These are phyloP conservation scores for Asterophora parasitica DNA, from an alignment of 768 basidiomycete genomes.

Conservation along the genomic window DNA sequence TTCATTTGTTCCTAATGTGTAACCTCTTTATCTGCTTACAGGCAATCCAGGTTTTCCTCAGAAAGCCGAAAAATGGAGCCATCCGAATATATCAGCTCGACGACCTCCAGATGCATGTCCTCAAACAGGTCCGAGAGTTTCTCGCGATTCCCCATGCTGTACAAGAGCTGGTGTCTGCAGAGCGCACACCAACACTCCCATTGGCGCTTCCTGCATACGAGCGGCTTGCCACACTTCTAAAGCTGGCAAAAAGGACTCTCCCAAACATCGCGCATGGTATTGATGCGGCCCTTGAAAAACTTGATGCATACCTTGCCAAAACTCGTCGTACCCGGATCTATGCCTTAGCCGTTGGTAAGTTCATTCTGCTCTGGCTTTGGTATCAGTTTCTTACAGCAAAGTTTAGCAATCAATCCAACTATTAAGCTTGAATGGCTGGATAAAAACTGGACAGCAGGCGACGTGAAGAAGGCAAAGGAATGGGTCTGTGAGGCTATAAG, in stretches of 20 bases:
- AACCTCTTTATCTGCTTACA: background rate
- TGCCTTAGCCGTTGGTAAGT: slow-evolving; percentile 16
- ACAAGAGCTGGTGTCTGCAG: slow-evolving; percentile 15
- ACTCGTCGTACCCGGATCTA: slow-evolving; percentile 10
- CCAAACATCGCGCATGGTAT: background rate
- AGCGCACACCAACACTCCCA: slow-evolving; percentile 22
- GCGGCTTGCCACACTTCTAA: slow-evolving; percentile 16
- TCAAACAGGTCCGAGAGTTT: slow-evolving; percentile 19
- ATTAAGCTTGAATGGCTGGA: slow-evolving; percentile 10
- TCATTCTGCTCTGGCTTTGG: background rate
- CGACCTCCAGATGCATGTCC: slow-evolving; percentile 10
- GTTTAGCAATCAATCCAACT: slow-evolving; percentile 15
- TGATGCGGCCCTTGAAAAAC: background rate
- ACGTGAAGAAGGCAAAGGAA: background rate
- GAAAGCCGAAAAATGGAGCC: background rate
- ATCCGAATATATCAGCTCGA: background rate
- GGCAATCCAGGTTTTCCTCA: slow-evolving; percentile 9
- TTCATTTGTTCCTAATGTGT: background rate
- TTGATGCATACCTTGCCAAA: background rate
- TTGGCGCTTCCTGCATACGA: slow-evolving; percentile 25
- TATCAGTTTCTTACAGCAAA: background rate
- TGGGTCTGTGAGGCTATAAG: background rate
- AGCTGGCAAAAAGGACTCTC: background rate
- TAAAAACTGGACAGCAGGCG: slow-evolving; percentile 3
- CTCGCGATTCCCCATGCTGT: slow-evolving; percentile 20